Base-by-base conservation (phyloP, 2,329 filamentous ascomycete species). In the Xylaria sp. region DNA sequence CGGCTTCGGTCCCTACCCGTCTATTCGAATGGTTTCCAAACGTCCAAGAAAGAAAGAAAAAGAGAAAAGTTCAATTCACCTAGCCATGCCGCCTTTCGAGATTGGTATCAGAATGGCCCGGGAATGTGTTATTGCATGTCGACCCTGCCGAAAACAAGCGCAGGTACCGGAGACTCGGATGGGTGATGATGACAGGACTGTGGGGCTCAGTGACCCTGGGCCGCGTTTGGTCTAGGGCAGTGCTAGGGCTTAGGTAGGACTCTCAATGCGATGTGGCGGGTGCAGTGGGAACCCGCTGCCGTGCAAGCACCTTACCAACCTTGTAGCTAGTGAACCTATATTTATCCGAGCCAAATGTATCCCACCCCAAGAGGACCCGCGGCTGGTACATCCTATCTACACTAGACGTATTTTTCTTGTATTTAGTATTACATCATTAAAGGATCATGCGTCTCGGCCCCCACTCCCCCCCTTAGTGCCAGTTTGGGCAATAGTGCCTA, bases 1-100 rank as follows among this genome's bases (percentile, higher is more conserved):
- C 58, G 58, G 62, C 17, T 62, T 64, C 40, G 31, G 53, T 46
- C 41, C 35, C 17, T 4, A 41, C 15, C 13, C 17, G 25, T 52
- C 40, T 43, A 56, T 59, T 64, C 44, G 54, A 37, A 37, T 29
- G 15, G 13, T 53, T 17, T 4, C 40, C 33, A 11, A 23, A n/a
- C 23, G 11, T 15, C 10, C 17, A 7, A 17, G n/a, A n/a, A n/a
- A n/a, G n/a, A n/a, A n/a, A n/a, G n/a, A n/a, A n/a, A n/a, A n/a
- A n/a, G n/a, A n/a, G n/a, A n/a, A n/a, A n/a, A n/a, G n/a, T n/a
- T n/a, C n/a, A n/a, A 1, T 56, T 64, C 52, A 64, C 49, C 54
- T 52, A 40, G 48, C 54, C 62, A 59, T 64, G 13, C 8, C 52
- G 54, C 38, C 17, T 52, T 52, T 25, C 35, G 3, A 23, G 2